Base-by-base conservation (phyloP, 2,329 filamentous ascomycete genomes). In the Colletotrichum sp. region DNA sequence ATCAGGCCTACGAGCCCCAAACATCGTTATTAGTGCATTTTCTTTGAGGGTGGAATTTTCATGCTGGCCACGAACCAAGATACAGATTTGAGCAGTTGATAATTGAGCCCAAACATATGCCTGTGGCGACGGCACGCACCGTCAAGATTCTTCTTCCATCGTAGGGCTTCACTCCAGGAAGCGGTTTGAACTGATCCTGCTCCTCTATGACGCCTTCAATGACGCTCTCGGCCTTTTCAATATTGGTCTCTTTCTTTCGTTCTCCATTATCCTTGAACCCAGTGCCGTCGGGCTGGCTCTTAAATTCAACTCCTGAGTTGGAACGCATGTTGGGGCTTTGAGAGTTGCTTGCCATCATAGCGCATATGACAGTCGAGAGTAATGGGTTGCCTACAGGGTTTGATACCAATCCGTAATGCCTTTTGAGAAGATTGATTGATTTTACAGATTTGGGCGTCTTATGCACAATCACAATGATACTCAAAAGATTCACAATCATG, bases 101-200 rank as follows among this genome's bases (percentile, higher is more conserved):
- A 0, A 21, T 0, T 0, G 43, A 48, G n/a, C 43, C 43, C 43
- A 48, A 21, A 0, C 3, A 48, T 21, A 21, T 1, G 0, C 43
- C 43, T 48, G 43, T 48, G 2, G 18, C n/a, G n/a, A 48, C 43
- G n/a, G 43, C 43, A 13, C 43, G 43, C 43, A 13, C n/a, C 10
- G 43, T 48, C n/a, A 48, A 21, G 10, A 48, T 48, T 48, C 43
- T 48, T 13, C 43, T 48, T 13, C 43, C 43, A 48, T 48, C 43
- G 43, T 21, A 48, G 6, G 43, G 1, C 43, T 21, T 21, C 43
- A 48, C 43, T 48, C 6, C 43, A 21, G 43, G 43, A 48, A 48
- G 43, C 0, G 43, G 43, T 48, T 21, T 48, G 43, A 48, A 48
- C 43, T 48, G n/a, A 21, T 48, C 43, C 43, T 48, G 43, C 43